Percentiles rank a stretch among this genome's conserved stretches.
phyloP scores from a whole-genome alignment of 352 stramenopile species.

The Globisporangium irregulare region DNA sequence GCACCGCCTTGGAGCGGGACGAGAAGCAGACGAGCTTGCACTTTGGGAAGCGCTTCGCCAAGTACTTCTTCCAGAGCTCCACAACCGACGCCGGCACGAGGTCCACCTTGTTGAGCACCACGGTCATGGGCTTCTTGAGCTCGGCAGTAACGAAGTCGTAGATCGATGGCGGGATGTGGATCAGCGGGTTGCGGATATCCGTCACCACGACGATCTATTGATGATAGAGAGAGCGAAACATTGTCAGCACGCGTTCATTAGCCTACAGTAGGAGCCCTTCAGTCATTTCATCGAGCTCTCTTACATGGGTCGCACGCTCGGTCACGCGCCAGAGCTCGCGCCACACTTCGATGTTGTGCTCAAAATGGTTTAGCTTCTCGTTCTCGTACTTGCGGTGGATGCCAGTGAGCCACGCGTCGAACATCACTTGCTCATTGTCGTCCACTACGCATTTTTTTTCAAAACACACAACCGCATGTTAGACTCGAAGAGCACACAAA shows the following conservation, averaged over 20 bases:
- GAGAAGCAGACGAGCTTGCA: constrained; percentile 75
- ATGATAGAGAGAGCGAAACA: neutral
- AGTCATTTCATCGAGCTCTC: neutral
- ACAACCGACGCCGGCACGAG: constrained; percentile 61
- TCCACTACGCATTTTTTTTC: constrained; percentile 38
- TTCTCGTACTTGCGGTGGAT: constrained; percentile 85
- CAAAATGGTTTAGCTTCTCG: constrained; percentile 83
- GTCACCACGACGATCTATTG: constrained; percentile 57
- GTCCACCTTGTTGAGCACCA: constrained; percentile 88
- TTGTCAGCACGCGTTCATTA: neutral
- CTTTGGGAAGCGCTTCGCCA: constrained; percentile 61
- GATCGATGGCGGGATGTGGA: constrained; percentile 79
- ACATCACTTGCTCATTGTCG: constrained; percentile 80
- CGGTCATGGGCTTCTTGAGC: constrained; percentile 71
- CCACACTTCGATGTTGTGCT: constrained; percentile 86
- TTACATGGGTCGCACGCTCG: constrained; percentile 73
- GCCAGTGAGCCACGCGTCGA: constrained; percentile 81
- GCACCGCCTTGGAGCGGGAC: constrained; percentile 70
- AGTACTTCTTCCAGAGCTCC: constrained; percentile 61
- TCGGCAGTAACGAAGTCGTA: constrained; percentile 77
- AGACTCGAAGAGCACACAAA: constrained; percentile 3
- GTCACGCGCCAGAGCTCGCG: constrained; percentile 85
- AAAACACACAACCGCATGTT: neutral
- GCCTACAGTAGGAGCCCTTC: neutral
- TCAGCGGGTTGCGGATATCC: constrained; percentile 75